phyloP scores from a whole-genome alignment of 139 green algal species.

The Tetradesmus obliquus region DNA sequence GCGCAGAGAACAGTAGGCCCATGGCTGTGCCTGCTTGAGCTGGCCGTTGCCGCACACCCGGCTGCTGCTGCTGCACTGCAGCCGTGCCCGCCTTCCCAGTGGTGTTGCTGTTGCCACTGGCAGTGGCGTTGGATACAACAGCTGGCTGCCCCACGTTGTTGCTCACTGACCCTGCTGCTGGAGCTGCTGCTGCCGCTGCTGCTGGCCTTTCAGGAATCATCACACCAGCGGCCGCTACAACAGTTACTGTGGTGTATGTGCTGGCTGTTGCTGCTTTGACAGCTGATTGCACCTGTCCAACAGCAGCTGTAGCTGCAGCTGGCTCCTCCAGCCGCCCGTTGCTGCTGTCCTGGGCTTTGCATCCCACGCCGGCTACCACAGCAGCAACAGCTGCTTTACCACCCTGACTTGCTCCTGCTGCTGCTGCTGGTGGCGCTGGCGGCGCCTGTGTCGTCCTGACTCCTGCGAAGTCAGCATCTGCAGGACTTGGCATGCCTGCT shows the following conservation, averaged over 20 bases:
- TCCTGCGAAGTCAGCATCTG: too few relatives aligned
- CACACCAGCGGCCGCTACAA: neutral
- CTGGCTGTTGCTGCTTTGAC: neutral
- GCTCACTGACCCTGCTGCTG: neutral
- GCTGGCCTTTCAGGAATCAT: neutral
- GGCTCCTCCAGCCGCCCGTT: neutral
- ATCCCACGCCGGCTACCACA: too few relatives aligned
- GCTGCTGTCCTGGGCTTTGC: neutral
- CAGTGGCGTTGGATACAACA: too few relatives aligned
- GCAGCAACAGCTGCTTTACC: constrained; percentile 5
- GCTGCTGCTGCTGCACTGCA: neutral
- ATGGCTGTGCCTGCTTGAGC: neutral
- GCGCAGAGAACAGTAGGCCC: neutral
- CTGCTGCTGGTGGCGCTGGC: neutral
- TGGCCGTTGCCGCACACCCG: neutral
- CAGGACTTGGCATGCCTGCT: neutral
- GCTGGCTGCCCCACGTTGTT: neutral
- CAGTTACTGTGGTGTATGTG: neutral
- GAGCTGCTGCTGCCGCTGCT: neutral
- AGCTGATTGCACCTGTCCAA: neutral
- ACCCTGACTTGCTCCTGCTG: neutral
- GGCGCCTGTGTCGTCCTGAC: neutral
- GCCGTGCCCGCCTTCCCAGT: too few relatives aligned
- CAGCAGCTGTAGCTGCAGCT: neutral
- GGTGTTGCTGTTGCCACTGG: neutral